phyloP scores from a whole-genome alignment of 1,284 basidiomycete species.

The Ceraceosorus guamensis region DNA sequence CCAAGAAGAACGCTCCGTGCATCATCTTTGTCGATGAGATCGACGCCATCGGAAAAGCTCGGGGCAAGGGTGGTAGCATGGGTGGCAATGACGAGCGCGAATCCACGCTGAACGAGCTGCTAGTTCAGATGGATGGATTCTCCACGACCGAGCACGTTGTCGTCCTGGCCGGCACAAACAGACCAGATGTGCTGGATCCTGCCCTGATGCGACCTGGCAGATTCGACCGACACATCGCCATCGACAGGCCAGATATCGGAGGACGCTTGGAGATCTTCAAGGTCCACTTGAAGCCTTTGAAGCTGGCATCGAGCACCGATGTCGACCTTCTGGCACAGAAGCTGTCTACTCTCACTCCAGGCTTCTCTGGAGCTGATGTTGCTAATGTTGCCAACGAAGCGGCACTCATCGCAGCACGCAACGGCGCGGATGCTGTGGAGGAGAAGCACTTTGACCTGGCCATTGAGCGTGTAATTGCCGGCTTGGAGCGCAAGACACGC shows the following conservation, averaged over 20 bases:
- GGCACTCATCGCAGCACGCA: constrained; percentile 85
- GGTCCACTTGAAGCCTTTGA: constrained; percentile 83
- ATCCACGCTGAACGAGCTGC: constrained; percentile 90
- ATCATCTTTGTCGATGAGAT: constrained; percentile 62
- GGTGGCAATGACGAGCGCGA: constrained; percentile 98
- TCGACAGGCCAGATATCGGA: constrained; percentile 88
- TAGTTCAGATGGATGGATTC: constrained; percentile 99
- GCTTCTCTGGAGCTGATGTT: constrained; percentile 97
- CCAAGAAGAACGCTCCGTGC: constrained; percentile 94
- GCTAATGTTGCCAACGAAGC: constrained; percentile 99
- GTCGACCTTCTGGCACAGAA: constrained; percentile 57
- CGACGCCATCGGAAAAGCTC: constrained; percentile 93
- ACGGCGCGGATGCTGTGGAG: constrained; percentile 68
- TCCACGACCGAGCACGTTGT: constrained; percentile 92
- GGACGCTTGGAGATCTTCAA: constrained; percentile 89
- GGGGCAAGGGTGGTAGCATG: constrained; percentile 77
- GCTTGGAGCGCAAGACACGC: constrained; percentile 88
- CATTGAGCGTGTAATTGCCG: constrained; percentile 95
- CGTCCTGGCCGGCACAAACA: constrained; percentile 91
- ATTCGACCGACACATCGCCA: constrained; percentile 92
- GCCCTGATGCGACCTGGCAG: constrained; percentile 94
- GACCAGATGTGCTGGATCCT: constrained; percentile 88
- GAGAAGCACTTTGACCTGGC: constrained; percentile 90
- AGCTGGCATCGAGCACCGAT: constrained; percentile 33
- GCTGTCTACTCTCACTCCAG: constrained; percentile 88